Evolutionary conservation across 2,329 filamentous ascomycete genomes (phyloP).

Genomic region (Fusarium sp.): DNA sequence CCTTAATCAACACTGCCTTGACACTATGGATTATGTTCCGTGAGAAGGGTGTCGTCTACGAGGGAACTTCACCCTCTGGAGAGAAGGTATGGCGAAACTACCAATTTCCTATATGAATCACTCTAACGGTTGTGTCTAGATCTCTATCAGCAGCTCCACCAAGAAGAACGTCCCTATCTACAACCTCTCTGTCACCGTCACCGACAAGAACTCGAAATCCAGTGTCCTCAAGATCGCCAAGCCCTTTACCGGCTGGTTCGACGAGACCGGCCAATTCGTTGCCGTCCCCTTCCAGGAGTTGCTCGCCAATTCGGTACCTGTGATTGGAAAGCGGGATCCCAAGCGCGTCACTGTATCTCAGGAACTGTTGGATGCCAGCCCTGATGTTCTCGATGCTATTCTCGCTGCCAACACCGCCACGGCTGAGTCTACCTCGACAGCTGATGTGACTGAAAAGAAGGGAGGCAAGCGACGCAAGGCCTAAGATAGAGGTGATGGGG

Average conservation of each 20-base stretch:
- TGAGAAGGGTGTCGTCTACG: constrained; percentile 87
- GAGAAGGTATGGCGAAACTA: constrained; percentile 72
- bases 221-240: constrained; percentile 69
- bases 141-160: constrained; percentile 79
- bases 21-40: constrained; percentile 89
- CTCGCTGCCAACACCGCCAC: constrained; percentile 55
- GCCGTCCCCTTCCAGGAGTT: constrained; percentile 83
- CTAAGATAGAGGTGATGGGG: constrained; percentile 39
- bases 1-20: constrained; percentile 81
- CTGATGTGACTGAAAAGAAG: constrained; percentile 57
- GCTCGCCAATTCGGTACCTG: constrained; percentile 76
- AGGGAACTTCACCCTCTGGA: constrained; percentile 76
- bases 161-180: constrained; percentile 89
- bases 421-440: constrained; percentile 50
- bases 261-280: constrained; percentile 79
- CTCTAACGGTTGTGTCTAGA: constrained; percentile 61
- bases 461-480: constrained; percentile 64
- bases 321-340: constrained; percentile 77
- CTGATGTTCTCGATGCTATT: constrained; percentile 66
- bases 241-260: constrained; percentile 84
- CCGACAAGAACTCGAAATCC: constrained; percentile 55
- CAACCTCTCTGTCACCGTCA: constrained; percentile 76
- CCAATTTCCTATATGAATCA: neutral
- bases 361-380: constrained; percentile 57
- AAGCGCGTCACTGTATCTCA: constrained; percentile 63